phyloP scores from a whole-genome alignment of 306 rosid species.

The Cicer yamashitae region DNA sequence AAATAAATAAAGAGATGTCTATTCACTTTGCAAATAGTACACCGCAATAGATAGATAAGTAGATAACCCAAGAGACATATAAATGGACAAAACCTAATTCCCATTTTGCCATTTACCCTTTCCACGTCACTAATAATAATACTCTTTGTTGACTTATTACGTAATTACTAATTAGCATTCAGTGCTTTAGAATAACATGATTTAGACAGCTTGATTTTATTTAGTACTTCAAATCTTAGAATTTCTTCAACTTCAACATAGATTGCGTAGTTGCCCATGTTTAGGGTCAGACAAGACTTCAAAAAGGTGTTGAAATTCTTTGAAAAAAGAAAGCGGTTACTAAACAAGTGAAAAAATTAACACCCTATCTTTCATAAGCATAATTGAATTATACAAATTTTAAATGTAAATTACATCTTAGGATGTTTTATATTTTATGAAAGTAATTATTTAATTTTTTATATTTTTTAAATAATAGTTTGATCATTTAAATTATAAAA shows the following conservation, averaged over 20 bases:
- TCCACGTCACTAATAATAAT: constrained; percentile 43
- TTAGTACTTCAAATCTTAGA: constrained; percentile 18
- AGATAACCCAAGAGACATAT: constrained; percentile 10
- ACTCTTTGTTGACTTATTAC: constrained; percentile 45
- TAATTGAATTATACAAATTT: no score
- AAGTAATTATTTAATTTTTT: no score
- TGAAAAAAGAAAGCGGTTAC: constrained; percentile 17
- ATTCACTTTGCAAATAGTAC: constrained; percentile 50
- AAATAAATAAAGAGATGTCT: constrained; percentile 33
- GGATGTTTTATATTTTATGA: no score
- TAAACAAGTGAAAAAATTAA: constrained; percentile 2
- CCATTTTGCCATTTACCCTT: constrained; percentile 42
- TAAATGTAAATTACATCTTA: no score
- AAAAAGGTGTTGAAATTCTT: constrained; percentile 35
- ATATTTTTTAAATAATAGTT: no score
- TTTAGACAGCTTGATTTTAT: constrained; percentile 45
- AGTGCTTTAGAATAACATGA: constrained; percentile 27
- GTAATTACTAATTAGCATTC: constrained; percentile 30
- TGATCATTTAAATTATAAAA: no score
- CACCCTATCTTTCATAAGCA: constrained; percentile 8
- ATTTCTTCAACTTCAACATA: constrained; percentile 28
- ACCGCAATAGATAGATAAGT: constrained; percentile 16
- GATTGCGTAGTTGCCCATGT: constrained; percentile 41
- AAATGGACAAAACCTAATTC: constrained; percentile 51
- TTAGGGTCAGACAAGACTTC: constrained; percentile 45